Percentiles rank a stretch among this genome's conserved stretches.
Evolutionary conservation across 345 rosid genomes (phyloP).

Genomic region (Melaleuca alternifolia): DNA sequence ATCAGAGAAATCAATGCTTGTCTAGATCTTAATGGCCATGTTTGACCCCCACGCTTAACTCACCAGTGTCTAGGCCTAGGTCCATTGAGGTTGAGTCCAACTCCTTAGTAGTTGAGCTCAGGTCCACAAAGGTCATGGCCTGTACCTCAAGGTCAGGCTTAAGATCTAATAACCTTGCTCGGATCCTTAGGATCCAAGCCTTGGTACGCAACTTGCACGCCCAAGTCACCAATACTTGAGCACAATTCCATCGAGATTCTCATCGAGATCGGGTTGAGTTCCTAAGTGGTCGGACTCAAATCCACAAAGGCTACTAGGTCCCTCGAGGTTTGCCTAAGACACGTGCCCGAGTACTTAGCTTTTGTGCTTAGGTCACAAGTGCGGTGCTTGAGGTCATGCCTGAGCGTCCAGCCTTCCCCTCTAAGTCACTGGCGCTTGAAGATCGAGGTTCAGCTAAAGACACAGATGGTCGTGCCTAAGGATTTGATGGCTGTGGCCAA

Average conservation of each 20-base stretch:
- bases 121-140: background rate
- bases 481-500: background rate
- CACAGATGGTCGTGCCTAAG: background rate
- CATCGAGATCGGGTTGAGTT: background rate
- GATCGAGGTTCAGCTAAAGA: background rate
- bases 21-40: background rate
- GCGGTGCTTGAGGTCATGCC: background rate
- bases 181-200: rapidly evolving
- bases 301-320: background rate
- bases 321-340: background rate
- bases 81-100: background rate
- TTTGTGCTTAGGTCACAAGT: too few relatives aligned
- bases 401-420: background rate
- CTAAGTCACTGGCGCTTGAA: rapidly evolving
- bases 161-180: background rate
- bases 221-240: rapidly evolving
- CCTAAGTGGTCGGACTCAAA: rapidly evolving
- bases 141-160: background rate
- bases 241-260: background rate
- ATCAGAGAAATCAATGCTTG: rapidly evolving
- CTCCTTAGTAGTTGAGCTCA: rapidly evolving
- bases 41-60: background rate
- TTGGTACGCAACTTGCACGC: background rate
- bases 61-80: background rate
- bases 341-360: too few relatives aligned